Base-by-base conservation (phyloP, 805 yeast genomes). In the Wickerhamiella australiensis region DNA sequence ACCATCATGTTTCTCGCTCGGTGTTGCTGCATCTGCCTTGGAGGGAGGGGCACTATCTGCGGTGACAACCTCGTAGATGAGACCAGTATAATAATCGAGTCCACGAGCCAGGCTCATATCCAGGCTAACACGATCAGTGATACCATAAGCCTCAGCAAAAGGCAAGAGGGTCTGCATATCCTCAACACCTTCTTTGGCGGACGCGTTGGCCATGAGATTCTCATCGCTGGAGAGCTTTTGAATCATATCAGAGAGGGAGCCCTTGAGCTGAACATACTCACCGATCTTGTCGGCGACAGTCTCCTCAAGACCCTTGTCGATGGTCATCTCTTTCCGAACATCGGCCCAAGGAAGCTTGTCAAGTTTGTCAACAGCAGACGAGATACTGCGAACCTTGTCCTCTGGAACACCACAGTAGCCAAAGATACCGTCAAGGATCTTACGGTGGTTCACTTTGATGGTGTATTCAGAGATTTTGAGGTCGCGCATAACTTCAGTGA, bases 31-130 rank as follows among this genome's bases (percentile, higher is more conserved):
- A 33, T 71, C 72, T 6, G 92, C 92, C 63, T 81, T 79, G 38
- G 69, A 68, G 50, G 97, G 97, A 20, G 98, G 95, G n/a, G 96
- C 96, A 42, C 95, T 85, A 43, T 87, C 95, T 15, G 81, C 74
- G 13, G 97, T 92, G 43, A 92, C 97, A 46, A 92, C 95, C 68
- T 92, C 98, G 68, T 87, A 92, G 57, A 92, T 92, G 56, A 92
- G 75, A 35, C 98, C 98, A 12, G 98, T 92, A 70, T 92, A 92
- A 68, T 92, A 92, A 68, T 92, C 98, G 60, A 92, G 76, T 46
- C 98, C 98, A 73, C 98, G 80, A 38, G 98, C 98, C 56, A 92
- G 73, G 2, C 97, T 88, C 67, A 92, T 74, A 67, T 92, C 98
- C 58, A 92, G 90, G 53, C 86, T 72, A 66, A 67, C 76, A 12